phyloP scores from a whole-genome alignment of 2,329 filamentous ascomycete species.

The Claviceps humidiphila region DNA sequence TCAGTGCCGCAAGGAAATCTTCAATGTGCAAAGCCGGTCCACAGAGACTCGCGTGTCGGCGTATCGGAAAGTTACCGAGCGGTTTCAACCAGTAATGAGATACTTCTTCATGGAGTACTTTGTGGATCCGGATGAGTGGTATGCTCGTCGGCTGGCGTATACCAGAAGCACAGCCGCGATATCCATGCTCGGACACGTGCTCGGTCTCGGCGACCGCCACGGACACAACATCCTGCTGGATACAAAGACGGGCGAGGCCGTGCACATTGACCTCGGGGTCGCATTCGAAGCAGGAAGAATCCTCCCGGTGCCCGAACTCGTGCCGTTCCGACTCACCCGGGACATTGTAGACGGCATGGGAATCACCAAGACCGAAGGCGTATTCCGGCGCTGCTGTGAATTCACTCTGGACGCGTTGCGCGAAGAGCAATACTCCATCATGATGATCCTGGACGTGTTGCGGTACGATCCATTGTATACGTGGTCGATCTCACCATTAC shows the following conservation, averaged over 20 bases:
- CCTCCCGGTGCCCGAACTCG: slow-evolving; percentile 87
- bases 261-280: slow-evolving; percentile 94
- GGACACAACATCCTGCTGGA: slow-evolving; percentile 96
- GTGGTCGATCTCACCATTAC: slow-evolving; percentile 73
- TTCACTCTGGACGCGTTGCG: slow-evolving; percentile 90
- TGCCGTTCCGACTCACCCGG: slow-evolving; percentile 86
- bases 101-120: slow-evolving; percentile 98
- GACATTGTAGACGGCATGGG: slow-evolving; percentile 98
- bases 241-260: slow-evolving; percentile 76
- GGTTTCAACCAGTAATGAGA: slow-evolving; percentile 84
- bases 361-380: slow-evolving; percentile 84
- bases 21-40: slow-evolving; percentile 54
- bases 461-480: slow-evolving; percentile 96
- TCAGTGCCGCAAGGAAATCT: slow-evolving; percentile 68
- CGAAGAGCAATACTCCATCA: slow-evolving; percentile 93
- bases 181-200: slow-evolving; percentile 84
- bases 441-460: slow-evolving; percentile 94
- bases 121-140: slow-evolving; percentile 91
- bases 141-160: slow-evolving; percentile 75
- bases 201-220: slow-evolving; percentile 87
- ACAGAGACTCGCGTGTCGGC: slow-evolving; percentile 58
- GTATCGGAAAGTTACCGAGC: slow-evolving; percentile 66
- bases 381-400: slow-evolving; percentile 95
- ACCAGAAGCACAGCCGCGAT: slow-evolving; percentile 88
- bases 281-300: slow-evolving; percentile 94